Percentiles rank a stretch among this genome's conserved stretches.
Conservation (phyloP, 305 asterid genomes). For the Fraxinus nigra region DNA sequence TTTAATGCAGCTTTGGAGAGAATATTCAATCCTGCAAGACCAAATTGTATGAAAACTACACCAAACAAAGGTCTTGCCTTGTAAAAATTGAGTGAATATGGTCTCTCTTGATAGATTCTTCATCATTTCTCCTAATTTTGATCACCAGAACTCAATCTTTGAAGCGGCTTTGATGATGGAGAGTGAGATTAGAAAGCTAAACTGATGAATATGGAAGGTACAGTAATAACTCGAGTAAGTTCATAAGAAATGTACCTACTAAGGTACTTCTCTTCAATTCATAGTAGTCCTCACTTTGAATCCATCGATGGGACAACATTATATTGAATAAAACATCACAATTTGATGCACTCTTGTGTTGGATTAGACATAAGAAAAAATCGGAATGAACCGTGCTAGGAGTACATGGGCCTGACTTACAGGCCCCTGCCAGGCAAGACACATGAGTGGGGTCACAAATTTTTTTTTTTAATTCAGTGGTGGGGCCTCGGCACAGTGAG, state of each 20-base stretch:
- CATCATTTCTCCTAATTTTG: neutral
- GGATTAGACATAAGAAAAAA: too few species aligned
- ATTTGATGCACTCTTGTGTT: too few species aligned
- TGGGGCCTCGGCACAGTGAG: too few species aligned
- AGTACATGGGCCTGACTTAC: too few species aligned
- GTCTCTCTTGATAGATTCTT: neutral
- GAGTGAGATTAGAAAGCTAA: neutral
- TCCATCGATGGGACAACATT: neutral
- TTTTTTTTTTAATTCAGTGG: too few species aligned
- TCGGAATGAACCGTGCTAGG: too few species aligned
- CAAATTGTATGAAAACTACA: constrained; percentile 76
- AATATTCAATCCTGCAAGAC: constrained; percentile 89
- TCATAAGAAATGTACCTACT: neutral
- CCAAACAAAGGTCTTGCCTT: constrained; percentile 67
- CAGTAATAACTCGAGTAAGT: neutral
- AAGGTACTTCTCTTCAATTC: neutral
- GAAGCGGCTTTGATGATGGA: neutral
- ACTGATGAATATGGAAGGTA: neutral
- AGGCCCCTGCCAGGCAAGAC: too few species aligned
- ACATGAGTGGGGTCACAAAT: too few species aligned
- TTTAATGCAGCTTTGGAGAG: constrained; percentile 78
- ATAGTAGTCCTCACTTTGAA: neutral
- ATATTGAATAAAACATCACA: too few species aligned
- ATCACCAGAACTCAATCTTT: neutral
- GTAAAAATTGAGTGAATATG: constrained; percentile 7